A percentile compares a stretch with the other conserved stretches of the same genome.
Evolutionary conservation across 768 basidiomycete genomes (phyloP).

Genomic region (Mycena leptocephala): DNA sequence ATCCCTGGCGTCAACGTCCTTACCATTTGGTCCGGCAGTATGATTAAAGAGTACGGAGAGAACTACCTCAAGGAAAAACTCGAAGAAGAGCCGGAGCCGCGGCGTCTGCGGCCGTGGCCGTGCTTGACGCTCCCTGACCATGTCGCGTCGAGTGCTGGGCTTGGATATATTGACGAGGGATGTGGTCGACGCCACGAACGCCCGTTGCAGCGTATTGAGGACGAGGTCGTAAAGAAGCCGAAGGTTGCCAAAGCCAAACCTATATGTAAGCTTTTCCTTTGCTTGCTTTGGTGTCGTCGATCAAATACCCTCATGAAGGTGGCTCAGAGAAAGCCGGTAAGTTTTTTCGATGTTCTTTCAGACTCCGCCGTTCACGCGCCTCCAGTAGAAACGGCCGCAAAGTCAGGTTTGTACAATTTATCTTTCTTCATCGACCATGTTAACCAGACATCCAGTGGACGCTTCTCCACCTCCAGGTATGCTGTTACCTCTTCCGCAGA

Average conservation of each 20-base stretch:
- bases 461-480: background rate
- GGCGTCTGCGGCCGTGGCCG: conserved; percentile 35
- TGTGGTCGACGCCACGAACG: background rate
- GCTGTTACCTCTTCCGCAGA: background rate
- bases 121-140: conserved; percentile 31
- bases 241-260: background rate
- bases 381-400: no score
- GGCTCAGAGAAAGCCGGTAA: background rate
- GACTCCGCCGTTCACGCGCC: background rate
- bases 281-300: background rate
- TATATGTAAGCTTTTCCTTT: background rate
- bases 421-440: background rate
- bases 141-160: background rate
- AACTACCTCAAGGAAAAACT: conserved; percentile 33
- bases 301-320: background rate
- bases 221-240: background rate
- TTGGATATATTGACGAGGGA: conserved; percentile 7
- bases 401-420: background rate
- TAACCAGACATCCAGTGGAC: background rate
- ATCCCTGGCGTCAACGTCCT: conserved; percentile 43
- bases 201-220: background rate
- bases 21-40: conserved; percentile 52
- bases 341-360: no score
- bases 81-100: conserved; percentile 31
- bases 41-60: conserved; percentile 51